phyloP scores from a whole-genome alignment of 2,329 filamentous ascomycete genomes.

The Trichoderma gracile region DNA sequence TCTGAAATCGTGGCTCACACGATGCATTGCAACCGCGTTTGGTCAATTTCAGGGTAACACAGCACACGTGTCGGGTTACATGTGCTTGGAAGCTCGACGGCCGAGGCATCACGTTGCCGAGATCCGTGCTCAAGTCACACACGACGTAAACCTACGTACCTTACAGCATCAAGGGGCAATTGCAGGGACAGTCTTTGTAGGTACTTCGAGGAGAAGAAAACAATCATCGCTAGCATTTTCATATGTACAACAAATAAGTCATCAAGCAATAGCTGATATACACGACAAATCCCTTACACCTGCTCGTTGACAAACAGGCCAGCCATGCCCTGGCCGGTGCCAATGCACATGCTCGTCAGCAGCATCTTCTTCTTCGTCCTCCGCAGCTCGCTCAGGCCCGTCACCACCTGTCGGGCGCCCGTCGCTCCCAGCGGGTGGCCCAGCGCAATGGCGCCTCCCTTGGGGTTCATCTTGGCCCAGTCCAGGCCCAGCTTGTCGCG shows the following conservation, averaged over 20 bases:
- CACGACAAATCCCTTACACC: constrained; percentile 16
- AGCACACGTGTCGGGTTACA: background rate
- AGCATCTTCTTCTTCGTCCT: constrained; percentile 87
- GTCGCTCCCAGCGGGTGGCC: constrained; percentile 82
- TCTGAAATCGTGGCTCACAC: no score
- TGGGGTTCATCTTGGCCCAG: constrained; percentile 75
- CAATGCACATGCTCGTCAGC: constrained; percentile 87
- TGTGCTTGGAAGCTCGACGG: background rate
- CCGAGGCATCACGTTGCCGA: constrained; percentile 2
- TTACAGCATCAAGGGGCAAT: no score
- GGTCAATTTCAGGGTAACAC: background rate
- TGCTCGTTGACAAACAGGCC: constrained; percentile 53
- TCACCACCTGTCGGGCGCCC: constrained; percentile 80
- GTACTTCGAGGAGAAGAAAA: background rate
- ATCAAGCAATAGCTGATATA: background rate
- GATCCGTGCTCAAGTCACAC: constrained; percentile 2
- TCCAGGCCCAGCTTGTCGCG: constrained; percentile 70
- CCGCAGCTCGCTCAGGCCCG: constrained; percentile 80
- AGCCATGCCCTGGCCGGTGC: constrained; percentile 69
- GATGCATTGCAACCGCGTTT: no score
- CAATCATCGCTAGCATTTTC: constrained; percentile 15
- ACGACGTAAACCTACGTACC: no score
- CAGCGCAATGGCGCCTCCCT: constrained; percentile 79
- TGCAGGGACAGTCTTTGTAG: no score
- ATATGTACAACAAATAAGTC: background rate